phyloP scores from a whole-genome alignment of 1,284 basidiomycete species.

The Cryptococcus depauperatus region DNA sequence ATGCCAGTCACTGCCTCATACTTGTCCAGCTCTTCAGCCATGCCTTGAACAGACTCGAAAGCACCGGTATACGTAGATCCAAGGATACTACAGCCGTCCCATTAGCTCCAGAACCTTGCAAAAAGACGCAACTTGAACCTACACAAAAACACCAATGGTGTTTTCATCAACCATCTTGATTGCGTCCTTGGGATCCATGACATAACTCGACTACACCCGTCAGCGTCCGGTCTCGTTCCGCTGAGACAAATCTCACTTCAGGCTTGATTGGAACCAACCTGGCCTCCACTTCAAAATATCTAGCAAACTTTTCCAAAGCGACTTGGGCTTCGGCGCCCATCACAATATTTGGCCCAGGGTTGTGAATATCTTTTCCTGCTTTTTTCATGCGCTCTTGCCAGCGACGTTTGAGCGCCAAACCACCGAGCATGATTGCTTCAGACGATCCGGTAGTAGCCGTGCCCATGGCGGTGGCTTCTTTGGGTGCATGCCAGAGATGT shows the following conservation, averaged over 20 bases:
- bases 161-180: slow-evolving; percentile 89
- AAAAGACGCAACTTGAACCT: slow-evolving; percentile 5
- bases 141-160: slow-evolving; percentile 46
- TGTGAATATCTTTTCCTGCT: slow-evolving; percentile 73
- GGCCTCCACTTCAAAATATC: slow-evolving; percentile 46
- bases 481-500: slow-evolving; percentile 85
- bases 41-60: slow-evolving; percentile 84
- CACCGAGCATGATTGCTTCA: slow-evolving; percentile 88
- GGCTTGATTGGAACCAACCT: slow-evolving; percentile 70
- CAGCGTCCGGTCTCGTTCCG: not conserved
- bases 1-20: slow-evolving; percentile 74
- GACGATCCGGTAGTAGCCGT: slow-evolving; percentile 90
- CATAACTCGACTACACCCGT: slow-evolving; percentile 55
- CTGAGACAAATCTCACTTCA: slow-evolving; percentile 50
- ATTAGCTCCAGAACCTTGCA: not conserved
- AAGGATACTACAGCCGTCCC: slow-evolving; percentile 17
- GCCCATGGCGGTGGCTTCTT: slow-evolving; percentile 64
- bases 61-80: slow-evolving; percentile 80
- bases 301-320: slow-evolving; percentile 79
- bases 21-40: slow-evolving; percentile 75
- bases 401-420: slow-evolving; percentile 85
- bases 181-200: slow-evolving; percentile 72
- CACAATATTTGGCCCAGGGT: slow-evolving; percentile 57
- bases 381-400: slow-evolving; percentile 87
- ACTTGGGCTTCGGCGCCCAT: slow-evolving; percentile 72